Base-by-base conservation (phyloP, 2,329 filamentous ascomycete genomes). In the Apiospora sp. region DNA sequence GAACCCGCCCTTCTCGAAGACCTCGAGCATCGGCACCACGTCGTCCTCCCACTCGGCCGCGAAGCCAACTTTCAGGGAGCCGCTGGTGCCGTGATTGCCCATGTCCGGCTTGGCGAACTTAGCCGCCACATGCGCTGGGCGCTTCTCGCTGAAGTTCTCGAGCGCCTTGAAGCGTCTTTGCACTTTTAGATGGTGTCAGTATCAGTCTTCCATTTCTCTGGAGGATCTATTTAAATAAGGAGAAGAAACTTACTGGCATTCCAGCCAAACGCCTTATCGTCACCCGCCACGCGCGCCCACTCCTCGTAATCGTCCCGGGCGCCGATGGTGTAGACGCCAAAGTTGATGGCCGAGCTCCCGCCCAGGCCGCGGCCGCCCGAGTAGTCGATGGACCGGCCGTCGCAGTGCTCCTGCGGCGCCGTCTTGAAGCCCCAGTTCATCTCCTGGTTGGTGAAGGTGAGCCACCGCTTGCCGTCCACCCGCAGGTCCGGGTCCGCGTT, bases 281-380 rank as follows among this genome's bases (percentile, higher is more conserved):
- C 90, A 0, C 81, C 88, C 0, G 89, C 86, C 1, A 87, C 74
- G 0, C 83, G 80, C 0, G 89, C 89, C 89, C 90, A 92, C 71
- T 88, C 84, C 41, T 92, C 85, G 73, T 90, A 92, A 74, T 93
- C 91, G 70, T 89, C 89, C 1, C 83, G 81, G 1, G 88, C 85
- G 3, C 91, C 91, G 37, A 87, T 75, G 3, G 84, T 87, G 78
- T 84, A 91, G 19, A 87, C 85, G 22, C 85, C 84, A 72, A 89
- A 90, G 77, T 90, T 90, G 75, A 89, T 87, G 10, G 86, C 86
- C 70, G 82, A 86, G 4, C 84, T 85, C 1, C 88, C 88, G 1
- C 88, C 88, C 0, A 90, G 79, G 0, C 85, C 86, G 69, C 83
- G 83, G 0, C 88, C 88, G 1, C 87, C 84, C 7, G 84, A 84